Percentiles rank a stretch among this genome's conserved stretches.
Conservation (phyloP, 1,284 basidiomycete species). For the Ustilago lituana region DNA sequence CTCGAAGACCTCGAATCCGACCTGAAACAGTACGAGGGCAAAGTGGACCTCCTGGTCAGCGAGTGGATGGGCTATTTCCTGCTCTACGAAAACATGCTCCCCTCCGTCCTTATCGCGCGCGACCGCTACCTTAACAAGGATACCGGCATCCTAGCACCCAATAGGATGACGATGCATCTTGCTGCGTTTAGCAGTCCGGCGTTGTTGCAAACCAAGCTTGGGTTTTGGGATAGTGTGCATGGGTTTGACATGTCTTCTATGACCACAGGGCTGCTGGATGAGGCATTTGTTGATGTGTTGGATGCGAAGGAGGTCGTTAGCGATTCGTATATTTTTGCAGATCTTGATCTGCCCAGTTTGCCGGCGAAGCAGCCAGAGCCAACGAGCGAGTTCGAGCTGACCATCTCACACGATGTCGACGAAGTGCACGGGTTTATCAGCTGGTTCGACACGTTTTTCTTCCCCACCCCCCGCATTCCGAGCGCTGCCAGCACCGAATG, state of each 20-base stretch:
- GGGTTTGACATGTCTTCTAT: slow-evolving; percentile 70
- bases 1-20: slow-evolving; percentile 80
- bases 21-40: slow-evolving; percentile 74
- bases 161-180: slow-evolving; percentile 86
- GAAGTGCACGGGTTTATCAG: slow-evolving; percentile 58
- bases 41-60: slow-evolving; percentile 91
- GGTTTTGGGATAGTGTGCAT: slow-evolving; percentile 91
- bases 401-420: slow-evolving; percentile 3
- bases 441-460: slow-evolving; percentile 68
- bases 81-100: slow-evolving; percentile 96
- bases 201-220: slow-evolving; percentile 80
- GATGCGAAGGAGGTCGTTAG: slow-evolving; percentile 48
- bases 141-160: slow-evolving; percentile 87
- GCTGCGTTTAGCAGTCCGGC: slow-evolving; percentile 80
- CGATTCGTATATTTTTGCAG: slow-evolving; percentile 48
- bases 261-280: slow-evolving; percentile 58
- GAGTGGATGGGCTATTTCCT: slow-evolving; percentile 84
- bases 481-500: slow-evolving; percentile 20
- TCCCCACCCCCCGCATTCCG: slow-evolving; percentile 20
- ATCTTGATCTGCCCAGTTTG: slow-evolving; percentile 56
- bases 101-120: slow-evolving; percentile 87
- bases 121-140: slow-evolving; percentile 79
- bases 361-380: slow-evolving; percentile 66
- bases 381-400: slow-evolving; percentile 42
- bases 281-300: slow-evolving; percentile 62